Evolutionary conservation across 371 early-diverging fungal genomes (phyloP).

Genomic region (Actinomortierella wolfii): DNA sequence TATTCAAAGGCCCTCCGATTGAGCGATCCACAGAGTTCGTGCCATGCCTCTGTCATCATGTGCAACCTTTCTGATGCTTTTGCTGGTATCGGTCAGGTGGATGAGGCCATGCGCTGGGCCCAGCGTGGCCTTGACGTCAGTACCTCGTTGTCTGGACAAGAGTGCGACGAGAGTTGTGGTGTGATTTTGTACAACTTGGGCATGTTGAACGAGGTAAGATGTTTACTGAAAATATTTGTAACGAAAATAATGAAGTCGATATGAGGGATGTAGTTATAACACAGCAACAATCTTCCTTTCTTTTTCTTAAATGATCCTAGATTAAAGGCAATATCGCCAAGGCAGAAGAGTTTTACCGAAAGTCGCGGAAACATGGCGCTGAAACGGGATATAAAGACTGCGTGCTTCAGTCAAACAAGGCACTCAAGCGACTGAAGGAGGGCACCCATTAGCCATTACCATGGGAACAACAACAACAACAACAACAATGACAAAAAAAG

Average conservation of each 20-base stretch:
- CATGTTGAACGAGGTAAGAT: constrained; percentile 64
- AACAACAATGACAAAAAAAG: no score
- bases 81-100: constrained; percentile 54
- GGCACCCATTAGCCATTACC: no score
- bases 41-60: constrained; percentile 58
- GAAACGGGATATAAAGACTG: constrained; percentile 41
- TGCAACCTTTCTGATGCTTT: constrained; percentile 67
- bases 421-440: constrained; percentile 39
- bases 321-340: constrained; percentile 37
- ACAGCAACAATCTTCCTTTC: not conserved
- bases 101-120: constrained; percentile 66
- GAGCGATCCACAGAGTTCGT: constrained; percentile 48
- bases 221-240: not conserved
- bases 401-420: constrained; percentile 45
- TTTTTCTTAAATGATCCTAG: constrained; percentile 7
- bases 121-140: constrained; percentile 61
- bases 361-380: constrained; percentile 42
- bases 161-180: constrained; percentile 66
- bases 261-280: not conserved
- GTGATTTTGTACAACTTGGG: constrained; percentile 64
- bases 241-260: not conserved
- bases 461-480: no score
- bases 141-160: constrained; percentile 44
- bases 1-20: constrained; percentile 62
- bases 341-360: constrained; percentile 44